phyloP scores from a whole-genome alignment of 306 rosid genomes.

The Arachis hypogaea region DNA sequence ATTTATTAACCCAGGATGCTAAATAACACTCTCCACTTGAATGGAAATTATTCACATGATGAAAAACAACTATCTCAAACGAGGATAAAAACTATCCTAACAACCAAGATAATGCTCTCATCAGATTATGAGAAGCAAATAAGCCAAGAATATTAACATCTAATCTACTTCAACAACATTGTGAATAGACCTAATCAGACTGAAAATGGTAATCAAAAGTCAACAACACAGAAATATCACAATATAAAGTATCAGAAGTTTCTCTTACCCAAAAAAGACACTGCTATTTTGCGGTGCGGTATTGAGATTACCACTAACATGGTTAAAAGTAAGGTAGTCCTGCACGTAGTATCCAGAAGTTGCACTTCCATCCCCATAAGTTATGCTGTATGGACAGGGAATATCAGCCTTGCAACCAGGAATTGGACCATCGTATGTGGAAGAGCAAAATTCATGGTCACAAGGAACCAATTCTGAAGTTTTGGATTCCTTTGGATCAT shows the following conservation, averaged over 20 bases:
- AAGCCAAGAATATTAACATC: slow-evolving; percentile 13
- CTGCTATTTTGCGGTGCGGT: slow-evolving; percentile 64
- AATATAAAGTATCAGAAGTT: slow-evolving; percentile 14
- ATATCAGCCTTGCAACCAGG: slow-evolving; percentile 60
- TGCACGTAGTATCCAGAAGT: slow-evolving; percentile 80
- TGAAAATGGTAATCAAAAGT: neutral
- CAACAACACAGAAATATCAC: slow-evolving; percentile 13
- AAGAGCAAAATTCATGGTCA: slow-evolving; percentile 68
- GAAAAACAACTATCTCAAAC: slow-evolving; percentile 25
- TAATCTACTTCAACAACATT: slow-evolving; percentile 30
- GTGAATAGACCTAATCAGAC: slow-evolving; percentile 6
- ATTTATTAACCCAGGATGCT: slow-evolving; percentile 26
- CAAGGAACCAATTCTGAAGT: slow-evolving; percentile 70
- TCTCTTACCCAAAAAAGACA: slow-evolving; percentile 77
- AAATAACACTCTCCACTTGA: slow-evolving; percentile 24
- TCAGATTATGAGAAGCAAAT: slow-evolving; percentile 12
- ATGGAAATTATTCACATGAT: slow-evolving; percentile 26
- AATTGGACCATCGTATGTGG: slow-evolving; percentile 63
- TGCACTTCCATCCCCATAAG: slow-evolving; percentile 92
- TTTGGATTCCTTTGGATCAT: slow-evolving; percentile 66
- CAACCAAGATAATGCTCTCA: slow-evolving; percentile 21
- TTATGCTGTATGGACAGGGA: slow-evolving; percentile 70
- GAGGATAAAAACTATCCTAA: neutral
- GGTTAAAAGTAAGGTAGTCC: slow-evolving; percentile 71
- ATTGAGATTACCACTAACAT: slow-evolving; percentile 63